phyloP scores from a whole-genome alignment of 345 rosid species.

The Durio zibethinus region DNA sequence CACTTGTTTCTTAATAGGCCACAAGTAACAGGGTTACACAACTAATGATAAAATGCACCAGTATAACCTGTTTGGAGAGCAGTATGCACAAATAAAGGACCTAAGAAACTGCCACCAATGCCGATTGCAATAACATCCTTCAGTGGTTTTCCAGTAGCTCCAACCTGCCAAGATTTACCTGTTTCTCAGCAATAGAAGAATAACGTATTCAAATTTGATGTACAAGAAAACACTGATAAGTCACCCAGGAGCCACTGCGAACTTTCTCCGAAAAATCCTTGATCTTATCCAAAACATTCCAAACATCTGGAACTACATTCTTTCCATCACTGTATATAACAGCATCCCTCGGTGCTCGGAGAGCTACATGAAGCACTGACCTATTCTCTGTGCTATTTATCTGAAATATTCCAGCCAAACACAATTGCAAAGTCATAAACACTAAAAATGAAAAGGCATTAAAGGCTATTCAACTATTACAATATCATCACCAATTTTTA shows the following conservation, averaged over 20 bases:
- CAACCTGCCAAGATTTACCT: slow-evolving; percentile 53
- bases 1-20: not conserved
- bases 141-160: slow-evolving; percentile 86
- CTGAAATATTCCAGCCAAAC: slow-evolving; percentile 36
- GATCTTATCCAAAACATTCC: slow-evolving; percentile 91
- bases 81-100: slow-evolving; percentile 92
- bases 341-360: slow-evolving; percentile 83
- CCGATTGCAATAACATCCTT: slow-evolving; percentile 86
- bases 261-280: slow-evolving; percentile 77
- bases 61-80: slow-evolving; percentile 86
- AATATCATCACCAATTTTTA: not conserved
- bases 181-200: slow-evolving; percentile 20
- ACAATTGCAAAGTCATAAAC: not conserved
- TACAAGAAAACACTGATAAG: slow-evolving; percentile 2
- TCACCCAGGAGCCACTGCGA: slow-evolving; percentile 94
- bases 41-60: slow-evolving; percentile 8
- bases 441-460: not conserved
- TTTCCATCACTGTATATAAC: slow-evolving; percentile 72
- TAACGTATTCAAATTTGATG: slow-evolving; percentile 7
- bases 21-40: not conserved
- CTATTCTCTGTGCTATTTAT: slow-evolving; percentile 92
- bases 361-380: slow-evolving; percentile 93
- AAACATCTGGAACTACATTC: slow-evolving; percentile 86
- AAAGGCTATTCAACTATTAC: not conserved
- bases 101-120: slow-evolving; percentile 97